Evolutionary conservation across 1,139 yeast species (phyloP).

Genomic region (Yamadazyma mexicana): DNA sequence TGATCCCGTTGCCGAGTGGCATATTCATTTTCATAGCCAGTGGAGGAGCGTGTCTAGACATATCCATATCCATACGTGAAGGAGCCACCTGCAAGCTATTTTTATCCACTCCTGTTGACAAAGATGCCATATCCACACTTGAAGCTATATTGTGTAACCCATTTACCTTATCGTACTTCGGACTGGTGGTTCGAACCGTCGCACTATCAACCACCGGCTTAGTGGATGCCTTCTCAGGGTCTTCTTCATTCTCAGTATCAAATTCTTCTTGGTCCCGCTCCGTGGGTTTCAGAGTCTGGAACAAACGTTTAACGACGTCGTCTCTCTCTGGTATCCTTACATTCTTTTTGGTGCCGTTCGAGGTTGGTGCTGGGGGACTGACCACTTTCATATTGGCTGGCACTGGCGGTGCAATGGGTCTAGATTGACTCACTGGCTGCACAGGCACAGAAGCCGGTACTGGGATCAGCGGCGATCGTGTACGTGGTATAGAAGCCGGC

Average conservation of each 20-base stretch:
- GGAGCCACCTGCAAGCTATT: slow-evolving; percentile 19
- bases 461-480: no score
- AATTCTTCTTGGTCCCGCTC: slow-evolving; percentile 5
- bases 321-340: slow-evolving; percentile 4
- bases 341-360: slow-evolving; percentile 1
- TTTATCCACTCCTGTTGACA: slow-evolving; percentile 14
- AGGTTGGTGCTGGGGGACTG: not conserved
- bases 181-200: slow-evolving; percentile 9
- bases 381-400: not conserved
- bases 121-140: slow-evolving; percentile 18
- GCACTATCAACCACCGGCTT: slow-evolving; percentile 11
- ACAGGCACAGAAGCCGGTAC: no score
- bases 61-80: slow-evolving; percentile 14
- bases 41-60: slow-evolving; percentile 1
- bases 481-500: not conserved
- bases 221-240: slow-evolving; percentile 6
- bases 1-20: not conserved
- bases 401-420: no score
- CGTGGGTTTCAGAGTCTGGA: not conserved
- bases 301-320: slow-evolving; percentile 1
- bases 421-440: no score
- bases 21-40: slow-evolving; percentile 4
- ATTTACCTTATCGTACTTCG: slow-evolving; percentile 6
- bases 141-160: slow-evolving; percentile 14
- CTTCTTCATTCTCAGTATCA: slow-evolving; percentile 13